phyloP scores from a whole-genome alignment of 2,329 filamentous ascomycete species.

The Colletotrichum filicis region DNA sequence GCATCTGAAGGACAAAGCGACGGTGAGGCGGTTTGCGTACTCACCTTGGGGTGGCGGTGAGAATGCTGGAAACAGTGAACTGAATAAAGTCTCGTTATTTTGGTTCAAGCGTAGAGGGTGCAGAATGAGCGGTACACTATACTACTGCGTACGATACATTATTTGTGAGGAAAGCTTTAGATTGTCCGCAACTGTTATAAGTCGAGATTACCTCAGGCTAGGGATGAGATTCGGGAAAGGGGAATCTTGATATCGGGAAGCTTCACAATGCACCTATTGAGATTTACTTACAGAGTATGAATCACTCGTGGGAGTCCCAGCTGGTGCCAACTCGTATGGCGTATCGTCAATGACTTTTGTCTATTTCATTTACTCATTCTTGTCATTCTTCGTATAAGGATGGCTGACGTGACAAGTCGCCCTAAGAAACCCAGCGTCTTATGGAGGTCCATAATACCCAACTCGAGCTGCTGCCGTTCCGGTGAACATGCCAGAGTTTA shows the following conservation, averaged over 20 bases:
- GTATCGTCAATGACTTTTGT: background rate
- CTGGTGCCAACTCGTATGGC: background rate
- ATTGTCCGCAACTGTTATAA: too few species aligned
- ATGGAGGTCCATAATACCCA: background rate
- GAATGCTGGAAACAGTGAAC: background rate
- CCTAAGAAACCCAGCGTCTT: background rate
- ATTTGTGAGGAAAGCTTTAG: too few species aligned
- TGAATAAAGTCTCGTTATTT: background rate
- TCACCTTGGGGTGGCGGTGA: background rate
- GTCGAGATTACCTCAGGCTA: too few species aligned
- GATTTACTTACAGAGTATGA: background rate
- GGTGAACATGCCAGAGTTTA: background rate
- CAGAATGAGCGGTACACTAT: too few species aligned
- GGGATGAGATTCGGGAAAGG: background rate
- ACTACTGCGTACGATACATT: too few species aligned
- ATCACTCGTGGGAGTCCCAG: background rate
- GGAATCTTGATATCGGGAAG: background rate
- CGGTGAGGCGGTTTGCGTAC: background rate
- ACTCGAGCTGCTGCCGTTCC: background rate
- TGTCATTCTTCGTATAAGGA: background rate
- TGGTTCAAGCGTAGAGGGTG: background rate
- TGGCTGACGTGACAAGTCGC: background rate
- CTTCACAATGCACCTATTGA: background rate
- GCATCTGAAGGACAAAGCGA: background rate
- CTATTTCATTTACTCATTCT: background rate